Base-by-base conservation (phyloP, 331 rosid species). In the Rhamnella rubrinervis region DNA sequence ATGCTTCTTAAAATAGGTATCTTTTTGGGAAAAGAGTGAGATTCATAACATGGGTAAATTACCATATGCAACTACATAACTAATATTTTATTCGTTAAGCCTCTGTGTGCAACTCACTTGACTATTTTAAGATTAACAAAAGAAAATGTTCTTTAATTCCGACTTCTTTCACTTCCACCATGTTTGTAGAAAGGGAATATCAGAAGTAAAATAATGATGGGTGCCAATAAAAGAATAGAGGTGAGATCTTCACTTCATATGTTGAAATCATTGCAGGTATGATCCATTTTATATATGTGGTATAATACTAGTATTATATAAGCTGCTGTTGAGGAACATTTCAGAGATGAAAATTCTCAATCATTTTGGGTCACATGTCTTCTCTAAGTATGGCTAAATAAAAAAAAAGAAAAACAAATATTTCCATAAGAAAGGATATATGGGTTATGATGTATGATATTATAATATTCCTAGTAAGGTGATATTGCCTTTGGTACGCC, bases 311-410 rank as follows among this genome's bases (percentile, higher is more conserved):
- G 5, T 31, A 31, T 31, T 31, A 31, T 31, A 31, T 31, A 31
- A 31, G 35, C 35, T 31, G 4, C 35, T 3, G 35, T 31, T 31
- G 31, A 44, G 1, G 10, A 31, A n/a, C 63, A 39, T 44, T 44
- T n/a, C 49, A 49, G 28, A 23, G 46, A 44, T 8, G 11, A n/a
- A 47, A 47, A 50, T 57, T 59, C 47, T 66, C 31, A 47, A 59
- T 59, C 31, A 56, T 66, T 73, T 46, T 65, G 17, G 55, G 31
- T 50, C 78, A 66, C 66, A 49, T 49, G 73, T 66, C 35, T n/a
- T 50, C 31, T 47, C 55, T 37, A 18, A 38, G 41, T 59, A 19
- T 16, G 59, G 59, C 47, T 11, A 66, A 40, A 73, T 15, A 50
- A 38, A 51, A 23, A 23, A 23, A 23, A 23, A 23, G 1, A 0